Percentiles rank a stretch among this genome's conserved stretches.
Evolutionary conservation across 1,284 basidiomycete species (phyloP).

Genomic region (Rhodotorula sp.): DNA sequence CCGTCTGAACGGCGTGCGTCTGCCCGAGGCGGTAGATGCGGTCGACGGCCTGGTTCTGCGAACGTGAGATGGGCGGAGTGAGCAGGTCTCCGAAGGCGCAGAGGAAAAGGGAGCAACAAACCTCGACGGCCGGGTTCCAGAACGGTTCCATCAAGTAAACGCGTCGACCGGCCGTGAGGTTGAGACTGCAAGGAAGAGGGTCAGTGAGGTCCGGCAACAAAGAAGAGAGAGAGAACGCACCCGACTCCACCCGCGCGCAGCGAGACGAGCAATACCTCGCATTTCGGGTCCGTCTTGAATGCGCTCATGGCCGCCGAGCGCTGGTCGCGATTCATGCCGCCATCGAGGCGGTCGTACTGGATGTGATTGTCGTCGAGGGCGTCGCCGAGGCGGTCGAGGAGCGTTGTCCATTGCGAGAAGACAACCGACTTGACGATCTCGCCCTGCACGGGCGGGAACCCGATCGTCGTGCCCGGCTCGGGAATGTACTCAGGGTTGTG

Average conservation of each 20-base stretch:
- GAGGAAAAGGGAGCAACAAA: not conserved
- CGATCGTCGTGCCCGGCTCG: conserved; percentile 52
- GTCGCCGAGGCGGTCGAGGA: conserved; percentile 89
- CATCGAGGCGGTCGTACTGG: conserved; percentile 83
- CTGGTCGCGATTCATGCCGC: conserved; percentile 85
- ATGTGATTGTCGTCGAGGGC: conserved; percentile 74
- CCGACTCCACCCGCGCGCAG: conserved; percentile 94
- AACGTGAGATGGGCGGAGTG: not conserved
- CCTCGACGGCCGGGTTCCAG: conserved; percentile 61
- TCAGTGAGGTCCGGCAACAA: not conserved
- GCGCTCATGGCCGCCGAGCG: conserved; percentile 72
- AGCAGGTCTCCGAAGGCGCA: not conserved
- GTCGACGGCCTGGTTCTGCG: conserved; percentile 68
- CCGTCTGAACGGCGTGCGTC: conserved; percentile 83
- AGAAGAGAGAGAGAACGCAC: conserved; percentile 10
- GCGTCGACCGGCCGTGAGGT: conserved; percentile 48
- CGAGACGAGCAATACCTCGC: conserved; percentile 86
- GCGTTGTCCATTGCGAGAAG: conserved; percentile 94
- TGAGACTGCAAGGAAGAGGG: conserved; percentile 30
- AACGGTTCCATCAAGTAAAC: conserved; percentile 68
- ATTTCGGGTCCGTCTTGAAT: conserved; percentile 74
- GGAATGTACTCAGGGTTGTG: conserved; percentile 18
- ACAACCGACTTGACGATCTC: conserved; percentile 80
- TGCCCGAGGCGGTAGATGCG: conserved; percentile 87
- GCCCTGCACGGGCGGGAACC: conserved; percentile 59